phyloP scores from a whole-genome alignment of 164 flowering plant species.

The Aristolochia californica region DNA sequence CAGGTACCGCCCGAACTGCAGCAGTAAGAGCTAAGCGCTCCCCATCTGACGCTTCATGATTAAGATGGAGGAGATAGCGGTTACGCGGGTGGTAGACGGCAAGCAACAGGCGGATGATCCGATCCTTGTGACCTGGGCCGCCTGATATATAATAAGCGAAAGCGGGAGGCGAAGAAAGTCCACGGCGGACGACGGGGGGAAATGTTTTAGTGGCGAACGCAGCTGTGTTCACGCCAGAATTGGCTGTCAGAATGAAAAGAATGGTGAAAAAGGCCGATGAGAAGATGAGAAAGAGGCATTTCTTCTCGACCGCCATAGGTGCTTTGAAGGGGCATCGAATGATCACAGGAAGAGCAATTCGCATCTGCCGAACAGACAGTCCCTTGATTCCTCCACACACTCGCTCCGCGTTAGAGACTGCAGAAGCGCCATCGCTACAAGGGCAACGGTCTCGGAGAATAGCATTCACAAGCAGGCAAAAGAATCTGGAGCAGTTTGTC shows the following conservation, averaged over 20 bases:
- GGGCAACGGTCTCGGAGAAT: too few species aligned
- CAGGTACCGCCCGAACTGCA: constrained; percentile 48
- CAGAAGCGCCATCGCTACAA: too few species aligned
- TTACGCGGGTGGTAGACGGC: constrained; percentile 91
- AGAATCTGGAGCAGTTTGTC: too few species aligned
- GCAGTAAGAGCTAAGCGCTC: constrained; percentile 45
- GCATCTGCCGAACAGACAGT: too few species aligned
- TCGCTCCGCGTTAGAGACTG: too few species aligned
- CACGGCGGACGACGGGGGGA: constrained; percentile 33
- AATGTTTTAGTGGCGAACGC: constrained; percentile 20
- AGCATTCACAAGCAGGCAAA: too few species aligned
- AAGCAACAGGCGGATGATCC: constrained; percentile 52
- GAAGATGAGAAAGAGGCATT: constrained; percentile 71
- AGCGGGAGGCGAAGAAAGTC: constrained; percentile 60
- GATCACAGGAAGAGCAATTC: constrained; percentile 2
- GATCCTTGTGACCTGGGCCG: constrained; percentile 48
- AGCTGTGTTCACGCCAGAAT: constrained; percentile 28
- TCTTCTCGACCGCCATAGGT: constrained; percentile 66
- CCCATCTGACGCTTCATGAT: constrained; percentile 41
- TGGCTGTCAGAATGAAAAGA: constrained; percentile 44
- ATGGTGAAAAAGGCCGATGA: constrained; percentile 55
- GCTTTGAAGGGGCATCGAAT: constrained; percentile 13
- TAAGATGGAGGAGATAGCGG: constrained; percentile 69
- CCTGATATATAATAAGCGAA: constrained; percentile 89
- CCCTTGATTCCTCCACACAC: too few species aligned